Conservation (phyloP, 2,329 filamentous ascomycete species). For the Fonsecaea pedrosoi region DNA sequence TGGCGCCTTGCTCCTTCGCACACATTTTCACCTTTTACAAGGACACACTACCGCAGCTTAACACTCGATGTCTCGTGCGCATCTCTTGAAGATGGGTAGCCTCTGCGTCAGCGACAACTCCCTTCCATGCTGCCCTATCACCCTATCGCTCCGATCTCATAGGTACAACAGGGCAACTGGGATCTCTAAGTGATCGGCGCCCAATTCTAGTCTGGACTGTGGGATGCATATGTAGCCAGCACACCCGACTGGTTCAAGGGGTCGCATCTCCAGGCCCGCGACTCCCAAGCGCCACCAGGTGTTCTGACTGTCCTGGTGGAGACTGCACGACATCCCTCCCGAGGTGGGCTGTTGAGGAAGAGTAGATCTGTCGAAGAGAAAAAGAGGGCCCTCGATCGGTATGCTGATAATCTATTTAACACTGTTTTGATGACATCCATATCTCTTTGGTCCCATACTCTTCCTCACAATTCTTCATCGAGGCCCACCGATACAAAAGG, state of each 20-base stretch:
- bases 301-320: not conserved
- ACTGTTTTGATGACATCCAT: not conserved
- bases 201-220: conserved; percentile 2
- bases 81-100: not conserved
- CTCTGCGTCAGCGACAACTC: conserved; percentile 1
- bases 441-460: not conserved
- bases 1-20: not conserved
- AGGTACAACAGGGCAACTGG: not conserved
- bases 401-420: not conserved
- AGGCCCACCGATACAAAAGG: conserved; percentile 1
- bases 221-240: not conserved
- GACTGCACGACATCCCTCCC: not conserved
- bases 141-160: not conserved
- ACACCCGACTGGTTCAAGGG: conserved; percentile 13
- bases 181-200: conserved; percentile 4
- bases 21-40: too few relatives aligned
- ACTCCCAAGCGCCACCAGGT: conserved; percentile 6
- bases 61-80: not conserved
- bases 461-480: not conserved
- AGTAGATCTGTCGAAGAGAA: not conserved
- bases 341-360: not conserved
- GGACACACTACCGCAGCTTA: too few relatives aligned
- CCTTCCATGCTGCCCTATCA: not conserved
- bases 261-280: not conserved
- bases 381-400: not conserved